Conservation (phyloP, 345 rosid species). For the Aegle marmelos region DNA sequence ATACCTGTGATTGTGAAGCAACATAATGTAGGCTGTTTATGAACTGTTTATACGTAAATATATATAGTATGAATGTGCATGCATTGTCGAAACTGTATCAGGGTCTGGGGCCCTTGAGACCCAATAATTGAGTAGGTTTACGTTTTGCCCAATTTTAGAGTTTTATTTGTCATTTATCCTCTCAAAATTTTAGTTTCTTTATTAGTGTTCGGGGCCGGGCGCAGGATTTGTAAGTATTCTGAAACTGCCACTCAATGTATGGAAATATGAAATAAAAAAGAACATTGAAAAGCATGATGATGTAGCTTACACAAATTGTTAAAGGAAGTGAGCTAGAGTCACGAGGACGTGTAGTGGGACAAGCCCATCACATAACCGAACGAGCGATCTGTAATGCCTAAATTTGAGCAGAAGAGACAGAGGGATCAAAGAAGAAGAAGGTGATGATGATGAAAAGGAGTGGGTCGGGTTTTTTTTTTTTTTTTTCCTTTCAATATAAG, state of each 20-base stretch:
- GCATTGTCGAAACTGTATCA: no score
- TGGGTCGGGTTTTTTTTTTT: not conserved
- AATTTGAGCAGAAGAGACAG: constrained; percentile 5
- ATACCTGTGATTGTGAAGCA: no score
- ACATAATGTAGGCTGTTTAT: no score
- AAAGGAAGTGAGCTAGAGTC: not conserved
- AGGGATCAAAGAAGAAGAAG: not conserved
- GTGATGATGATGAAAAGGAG: not conserved
- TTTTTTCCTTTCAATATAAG: not conserved
- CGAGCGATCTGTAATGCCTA: not conserved
- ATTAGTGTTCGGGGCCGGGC: no score
- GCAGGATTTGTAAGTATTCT: no score
- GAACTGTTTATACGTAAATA: not conserved
- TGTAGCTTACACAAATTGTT: not conserved
- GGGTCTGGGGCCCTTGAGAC: not conserved
- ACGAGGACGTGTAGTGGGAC: not conserved
- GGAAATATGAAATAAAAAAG: not conserved
- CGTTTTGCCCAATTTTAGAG: no score
- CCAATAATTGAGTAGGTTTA: no score
- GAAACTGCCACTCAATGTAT: not conserved
- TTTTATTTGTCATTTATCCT: no score
- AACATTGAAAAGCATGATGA: not conserved
- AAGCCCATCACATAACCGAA: constrained; percentile 1
- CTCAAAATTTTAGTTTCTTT: no score
- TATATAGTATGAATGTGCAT: no score